Evolutionary conservation across 2,329 filamentous ascomycete species (phyloP).

Genomic region (Capronia coronata): DNA sequence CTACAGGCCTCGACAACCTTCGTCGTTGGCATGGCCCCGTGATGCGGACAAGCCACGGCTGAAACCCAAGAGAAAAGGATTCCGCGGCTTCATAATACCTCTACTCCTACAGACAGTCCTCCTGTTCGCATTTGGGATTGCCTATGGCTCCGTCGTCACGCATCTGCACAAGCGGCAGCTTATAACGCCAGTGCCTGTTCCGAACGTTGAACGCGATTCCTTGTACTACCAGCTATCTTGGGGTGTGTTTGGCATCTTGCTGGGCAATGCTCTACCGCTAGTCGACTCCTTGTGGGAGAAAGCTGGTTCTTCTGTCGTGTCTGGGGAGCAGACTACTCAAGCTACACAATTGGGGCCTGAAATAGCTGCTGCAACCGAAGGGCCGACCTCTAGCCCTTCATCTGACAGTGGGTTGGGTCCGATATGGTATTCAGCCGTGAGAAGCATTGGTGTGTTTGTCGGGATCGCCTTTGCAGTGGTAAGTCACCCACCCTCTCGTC

Average conservation of each 20-base stretch:
- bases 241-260: slow-evolving; percentile 68
- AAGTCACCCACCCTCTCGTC: slow-evolving; percentile 34
- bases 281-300: slow-evolving; percentile 70
- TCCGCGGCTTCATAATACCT: slow-evolving; percentile 46
- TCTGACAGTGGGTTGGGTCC: slow-evolving; percentile 43
- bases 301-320: slow-evolving; percentile 36
- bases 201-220: slow-evolving; percentile 47
- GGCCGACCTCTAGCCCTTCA: slow-evolving; percentile 11
- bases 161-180: slow-evolving; percentile 66
- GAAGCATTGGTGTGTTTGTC: slow-evolving; percentile 64
- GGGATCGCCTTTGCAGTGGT: slow-evolving; percentile 78
- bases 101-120: slow-evolving; percentile 54
- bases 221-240: slow-evolving; percentile 71
- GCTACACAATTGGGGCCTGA: slow-evolving; percentile 26
- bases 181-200: slow-evolving; percentile 57
- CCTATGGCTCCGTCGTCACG: slow-evolving; percentile 75
- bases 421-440: slow-evolving; percentile 69
- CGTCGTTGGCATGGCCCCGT: slow-evolving; percentile 15
- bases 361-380: slow-evolving; percentile 22
- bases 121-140: slow-evolving; percentile 71
- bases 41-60: slow-evolving; percentile 16
- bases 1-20: slow-evolving; percentile 30
- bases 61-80: slow-evolving; percentile 35
- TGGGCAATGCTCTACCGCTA: slow-evolving; percentile 77
- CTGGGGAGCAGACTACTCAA: slow-evolving; percentile 27